phyloP scores from a whole-genome alignment of 2,329 filamentous ascomycete genomes.

The Annulohypoxylon truncatum region DNA sequence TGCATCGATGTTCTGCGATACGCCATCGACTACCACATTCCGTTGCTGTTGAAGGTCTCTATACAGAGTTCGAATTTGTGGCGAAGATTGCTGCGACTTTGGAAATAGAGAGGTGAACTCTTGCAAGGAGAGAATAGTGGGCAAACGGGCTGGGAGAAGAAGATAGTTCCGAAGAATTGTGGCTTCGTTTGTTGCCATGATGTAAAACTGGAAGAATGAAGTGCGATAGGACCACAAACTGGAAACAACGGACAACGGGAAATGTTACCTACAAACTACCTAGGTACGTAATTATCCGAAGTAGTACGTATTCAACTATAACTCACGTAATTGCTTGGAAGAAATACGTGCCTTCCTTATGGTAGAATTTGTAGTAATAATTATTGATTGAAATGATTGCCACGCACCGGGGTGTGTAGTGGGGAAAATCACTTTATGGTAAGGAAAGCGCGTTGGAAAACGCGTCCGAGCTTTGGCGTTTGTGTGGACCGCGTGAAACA shows the following conservation, averaged over 20 bases:
- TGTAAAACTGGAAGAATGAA: constrained; percentile 38
- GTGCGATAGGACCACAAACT: background rate
- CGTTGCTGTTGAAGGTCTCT: constrained; percentile 82
- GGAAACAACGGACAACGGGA: background rate
- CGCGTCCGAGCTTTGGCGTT: constrained; percentile 39
- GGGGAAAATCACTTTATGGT: constrained; percentile 29
- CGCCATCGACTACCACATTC: constrained; percentile 73
- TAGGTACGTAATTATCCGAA: background rate
- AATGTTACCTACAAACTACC: background rate
- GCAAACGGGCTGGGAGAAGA: constrained; percentile 78
- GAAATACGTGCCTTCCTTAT: background rate
- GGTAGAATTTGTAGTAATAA: constrained; percentile 6
- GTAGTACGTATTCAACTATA: background rate
- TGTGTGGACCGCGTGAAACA: background rate
- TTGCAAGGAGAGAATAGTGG: constrained; percentile 76
- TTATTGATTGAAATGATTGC: background rate
- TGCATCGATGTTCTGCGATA: constrained; percentile 72
- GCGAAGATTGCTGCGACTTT: constrained; percentile 70
- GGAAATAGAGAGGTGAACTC: constrained; percentile 85
- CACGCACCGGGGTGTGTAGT: constrained; percentile 13
- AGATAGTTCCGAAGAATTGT: constrained; percentile 83
- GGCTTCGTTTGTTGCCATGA: constrained; percentile 79
- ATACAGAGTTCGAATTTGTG: constrained; percentile 78
- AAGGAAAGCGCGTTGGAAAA: constrained; percentile 39
- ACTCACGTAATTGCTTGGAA: background rate